Conservation (phyloP, 371 early-diverging fungal species). For the Catenaria anguillulae region DNA sequence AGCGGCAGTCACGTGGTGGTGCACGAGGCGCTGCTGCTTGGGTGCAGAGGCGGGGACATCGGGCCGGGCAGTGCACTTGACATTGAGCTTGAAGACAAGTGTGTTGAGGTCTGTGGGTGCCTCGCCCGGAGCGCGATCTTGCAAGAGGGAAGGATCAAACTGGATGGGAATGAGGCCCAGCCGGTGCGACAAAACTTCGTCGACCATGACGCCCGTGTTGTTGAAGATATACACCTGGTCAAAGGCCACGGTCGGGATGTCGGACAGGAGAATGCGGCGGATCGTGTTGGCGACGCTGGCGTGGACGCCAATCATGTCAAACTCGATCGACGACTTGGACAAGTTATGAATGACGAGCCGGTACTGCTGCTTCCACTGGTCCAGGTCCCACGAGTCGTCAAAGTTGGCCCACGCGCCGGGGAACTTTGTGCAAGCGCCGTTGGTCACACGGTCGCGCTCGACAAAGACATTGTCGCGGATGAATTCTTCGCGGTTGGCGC, state of each 20-base stretch:
- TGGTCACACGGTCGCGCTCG: constrained; percentile 8
- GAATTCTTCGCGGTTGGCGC: not conserved
- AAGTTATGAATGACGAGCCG: constrained; percentile 22
- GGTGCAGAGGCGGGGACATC: constrained; percentile 46
- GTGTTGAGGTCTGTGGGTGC: constrained; percentile 82
- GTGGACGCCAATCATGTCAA: constrained; percentile 88
- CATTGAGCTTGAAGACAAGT: constrained; percentile 73
- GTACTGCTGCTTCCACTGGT: constrained; percentile 25
- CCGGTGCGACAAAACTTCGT: constrained; percentile 96
- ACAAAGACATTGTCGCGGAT: not conserved
- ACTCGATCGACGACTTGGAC: constrained; percentile 45
- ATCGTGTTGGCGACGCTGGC: constrained; percentile 93
- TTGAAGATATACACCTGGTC: constrained; percentile 88
- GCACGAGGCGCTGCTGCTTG: constrained; percentile 48
- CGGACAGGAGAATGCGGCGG: constrained; percentile 88
- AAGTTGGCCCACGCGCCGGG: constrained; percentile 17
- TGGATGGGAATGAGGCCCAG: constrained; percentile 93
- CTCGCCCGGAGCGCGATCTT: constrained; percentile 50
- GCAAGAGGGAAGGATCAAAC: constrained; percentile 65
- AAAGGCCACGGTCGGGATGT: constrained; percentile 96
- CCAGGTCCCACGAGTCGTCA: constrained; percentile 25
- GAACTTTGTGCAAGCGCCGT: constrained; percentile 18
- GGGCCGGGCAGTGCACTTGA: constrained; percentile 51
- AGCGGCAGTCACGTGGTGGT: constrained; percentile 48
- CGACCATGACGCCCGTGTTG: constrained; percentile 90